A percentile compares a stretch with the other conserved stretches of the same genome.
phyloP scores from a whole-genome alignment of 345 rosid genomes.

The Mercurialis annua region DNA sequence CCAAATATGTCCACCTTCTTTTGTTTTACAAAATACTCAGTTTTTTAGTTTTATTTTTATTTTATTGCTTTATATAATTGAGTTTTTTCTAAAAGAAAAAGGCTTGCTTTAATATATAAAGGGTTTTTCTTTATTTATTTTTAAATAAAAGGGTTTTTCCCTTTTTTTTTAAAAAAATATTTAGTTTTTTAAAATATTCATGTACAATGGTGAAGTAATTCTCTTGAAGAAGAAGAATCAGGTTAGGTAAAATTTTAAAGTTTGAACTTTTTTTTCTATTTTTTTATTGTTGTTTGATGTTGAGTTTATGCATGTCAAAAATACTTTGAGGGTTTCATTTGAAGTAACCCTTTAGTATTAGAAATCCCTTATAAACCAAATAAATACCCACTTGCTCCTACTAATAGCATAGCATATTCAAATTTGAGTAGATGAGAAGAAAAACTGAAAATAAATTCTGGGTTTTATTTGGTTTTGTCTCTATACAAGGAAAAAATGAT shows the following conservation, averaged over 20 bases:
- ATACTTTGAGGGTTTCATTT: slow-evolving; percentile 6
- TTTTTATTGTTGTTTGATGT: no score
- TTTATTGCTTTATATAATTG: slow-evolving; percentile 1
- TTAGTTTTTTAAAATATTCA: not conserved
- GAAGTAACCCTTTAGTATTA: not conserved
- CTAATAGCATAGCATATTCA: not conserved
- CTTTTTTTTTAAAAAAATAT: not conserved
- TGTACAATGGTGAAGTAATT: not conserved
- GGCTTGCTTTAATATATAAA: not conserved
- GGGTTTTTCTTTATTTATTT: not conserved
- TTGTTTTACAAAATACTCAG: no score
- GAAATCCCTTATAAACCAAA: no score
- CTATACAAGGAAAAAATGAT: not conserved
- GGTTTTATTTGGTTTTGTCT: slow-evolving; percentile 14
- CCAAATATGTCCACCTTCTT: no score
- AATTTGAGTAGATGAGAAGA: not conserved
- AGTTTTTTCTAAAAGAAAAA: not conserved
- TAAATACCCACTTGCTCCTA: not conserved
- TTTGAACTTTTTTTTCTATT: not conserved
- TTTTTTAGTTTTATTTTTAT: not conserved
- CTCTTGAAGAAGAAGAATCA: slow-evolving; percentile 8
- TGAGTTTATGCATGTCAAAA: not conserved
- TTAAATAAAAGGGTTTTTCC: not conserved
- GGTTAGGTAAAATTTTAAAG: slow-evolving; percentile 13
- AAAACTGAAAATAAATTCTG: not conserved